A percentile compares a stretch with the other conserved stretches of the same genome.
Conservation (phyloP, 2,329 filamentous ascomycete species). For the Laburnicola sp. region DNA sequence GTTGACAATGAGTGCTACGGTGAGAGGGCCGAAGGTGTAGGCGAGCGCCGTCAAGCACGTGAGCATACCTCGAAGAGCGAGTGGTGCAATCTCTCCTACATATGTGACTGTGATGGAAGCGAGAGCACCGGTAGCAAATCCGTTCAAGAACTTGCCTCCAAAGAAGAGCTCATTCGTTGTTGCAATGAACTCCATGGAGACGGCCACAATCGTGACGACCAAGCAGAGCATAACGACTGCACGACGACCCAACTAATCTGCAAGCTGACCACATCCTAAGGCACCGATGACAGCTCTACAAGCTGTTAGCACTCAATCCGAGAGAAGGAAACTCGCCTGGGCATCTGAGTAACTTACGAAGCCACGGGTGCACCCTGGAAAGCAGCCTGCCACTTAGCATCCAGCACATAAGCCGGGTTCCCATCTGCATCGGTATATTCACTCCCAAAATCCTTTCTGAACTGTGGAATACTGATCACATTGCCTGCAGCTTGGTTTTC, state of each 20-base stretch:
- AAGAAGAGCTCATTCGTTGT: slow-evolving; percentile 49
- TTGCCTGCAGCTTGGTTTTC: slow-evolving; percentile 50
- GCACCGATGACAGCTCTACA: slow-evolving; percentile 35
- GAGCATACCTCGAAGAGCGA: slow-evolving; percentile 46
- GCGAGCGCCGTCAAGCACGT: slow-evolving; percentile 46
- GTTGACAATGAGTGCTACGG: slow-evolving; percentile 35
- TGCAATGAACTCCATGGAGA: slow-evolving; percentile 49
- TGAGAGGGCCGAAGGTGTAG: slow-evolving; percentile 48
- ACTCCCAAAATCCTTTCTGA: slow-evolving; percentile 52
- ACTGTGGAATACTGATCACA: slow-evolving; percentile 51
- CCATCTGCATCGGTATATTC: slow-evolving; percentile 27
- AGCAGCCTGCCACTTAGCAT: slow-evolving; percentile 51
- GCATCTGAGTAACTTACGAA: no score
- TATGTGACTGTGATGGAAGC: slow-evolving; percentile 47
- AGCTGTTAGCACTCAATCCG: not conserved
- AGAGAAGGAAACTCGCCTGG: no score
- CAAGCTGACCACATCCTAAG: slow-evolving; percentile 41
- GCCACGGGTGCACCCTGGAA: slow-evolving; percentile 51
- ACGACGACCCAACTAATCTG: slow-evolving; percentile 44
- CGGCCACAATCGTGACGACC: slow-evolving; percentile 42
- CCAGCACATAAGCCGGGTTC: slow-evolving; percentile 46
- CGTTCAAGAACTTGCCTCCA: slow-evolving; percentile 50
- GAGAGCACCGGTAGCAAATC: slow-evolving; percentile 47
- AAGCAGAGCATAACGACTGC: slow-evolving; percentile 42
- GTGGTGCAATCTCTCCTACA: slow-evolving; percentile 46